Evolutionary conservation across 306 rosid genomes (phyloP).

Genomic region (Prunus davidiana): DNA sequence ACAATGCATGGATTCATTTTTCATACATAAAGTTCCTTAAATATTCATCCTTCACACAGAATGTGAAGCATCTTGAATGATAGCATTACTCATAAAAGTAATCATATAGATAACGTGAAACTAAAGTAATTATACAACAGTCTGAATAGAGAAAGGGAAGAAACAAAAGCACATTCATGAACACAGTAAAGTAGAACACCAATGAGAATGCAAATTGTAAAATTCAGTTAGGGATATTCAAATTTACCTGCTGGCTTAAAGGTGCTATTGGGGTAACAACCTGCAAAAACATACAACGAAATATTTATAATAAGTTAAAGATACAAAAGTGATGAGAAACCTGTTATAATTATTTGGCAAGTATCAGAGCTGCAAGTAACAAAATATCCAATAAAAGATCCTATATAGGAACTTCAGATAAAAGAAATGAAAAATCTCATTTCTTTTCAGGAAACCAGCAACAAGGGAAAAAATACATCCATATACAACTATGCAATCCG

Average conservation of each 20-base stretch:
- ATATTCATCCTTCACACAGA: not conserved
- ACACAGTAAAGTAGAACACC: not conserved
- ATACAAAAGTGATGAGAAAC: not conserved
- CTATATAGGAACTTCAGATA: not conserved
- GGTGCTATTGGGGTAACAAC: slow-evolving; percentile 99
- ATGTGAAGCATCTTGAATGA: not conserved
- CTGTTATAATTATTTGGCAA: too few species aligned
- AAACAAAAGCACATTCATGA: not conserved
- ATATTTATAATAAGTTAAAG: not conserved
- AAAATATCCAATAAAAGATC: not conserved
- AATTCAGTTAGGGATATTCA: not conserved
- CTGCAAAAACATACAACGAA: slow-evolving; percentile 40
- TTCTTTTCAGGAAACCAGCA: not conserved
- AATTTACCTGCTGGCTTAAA: slow-evolving; percentile 88
- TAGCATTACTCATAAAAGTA: not conserved
- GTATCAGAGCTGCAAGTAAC: not conserved
- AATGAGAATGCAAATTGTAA: not conserved
- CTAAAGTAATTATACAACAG: not conserved
- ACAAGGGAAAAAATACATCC: not conserved
- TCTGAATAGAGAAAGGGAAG: not conserved
- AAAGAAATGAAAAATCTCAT: not conserved
- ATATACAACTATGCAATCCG: not conserved
- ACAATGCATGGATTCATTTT: not conserved
- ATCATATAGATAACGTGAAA: too few species aligned
- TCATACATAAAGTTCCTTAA: too few species aligned